Evolutionary conservation across 306 rosid genomes (phyloP), one percentile per base, ranked within the genome.

Genomic region (Coriaria nepalensis): DNA sequence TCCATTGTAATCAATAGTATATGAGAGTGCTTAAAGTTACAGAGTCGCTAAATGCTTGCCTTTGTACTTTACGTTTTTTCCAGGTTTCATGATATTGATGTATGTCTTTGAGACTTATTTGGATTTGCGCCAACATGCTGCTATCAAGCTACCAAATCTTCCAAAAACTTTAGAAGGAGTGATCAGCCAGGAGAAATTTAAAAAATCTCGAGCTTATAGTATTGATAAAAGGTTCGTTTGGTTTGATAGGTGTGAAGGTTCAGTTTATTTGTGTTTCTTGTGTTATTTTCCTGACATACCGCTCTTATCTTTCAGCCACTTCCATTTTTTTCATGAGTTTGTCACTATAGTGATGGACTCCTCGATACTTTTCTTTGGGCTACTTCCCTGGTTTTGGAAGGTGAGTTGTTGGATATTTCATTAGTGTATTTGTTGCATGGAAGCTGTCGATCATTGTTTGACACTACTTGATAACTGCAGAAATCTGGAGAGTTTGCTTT

Each of bases 381-480:
- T 81, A 40, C 68, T 90, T 71, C 97, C 97, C 62, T 90, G 90
- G 95, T 67, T 90, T 68, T 90, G 97, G 97, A 84, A 84, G 94
- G 97, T 84, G 59, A 68, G 74, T 51, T n/a, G 57, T 64, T 69
- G 50, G 45, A 38, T 62, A 11, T 43, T 14, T 52, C 9, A 39
- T 38, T 59, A 52, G 9, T 11, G 49, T 55, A 33, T 33, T 8
- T 55, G 4, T 41, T 11, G 7, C 2, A 8, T 42, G 11, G 12
- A 54, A 5, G 49, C 43, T 52, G 55, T 51, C 58, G 7, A 20
- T 20, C 52, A 49, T 65, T 37, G 45, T 47, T 14, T 20, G 29
- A 20, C 40, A 37, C 49, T 35, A 9, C 65, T 33, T 55, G 7
- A 40, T 49, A 57, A 69, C 65, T 77, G 82, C 82, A 90, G 97